phyloP scores from a whole-genome alignment of 805 yeast genomes.

The Yarrowia keelungensis region DNA sequence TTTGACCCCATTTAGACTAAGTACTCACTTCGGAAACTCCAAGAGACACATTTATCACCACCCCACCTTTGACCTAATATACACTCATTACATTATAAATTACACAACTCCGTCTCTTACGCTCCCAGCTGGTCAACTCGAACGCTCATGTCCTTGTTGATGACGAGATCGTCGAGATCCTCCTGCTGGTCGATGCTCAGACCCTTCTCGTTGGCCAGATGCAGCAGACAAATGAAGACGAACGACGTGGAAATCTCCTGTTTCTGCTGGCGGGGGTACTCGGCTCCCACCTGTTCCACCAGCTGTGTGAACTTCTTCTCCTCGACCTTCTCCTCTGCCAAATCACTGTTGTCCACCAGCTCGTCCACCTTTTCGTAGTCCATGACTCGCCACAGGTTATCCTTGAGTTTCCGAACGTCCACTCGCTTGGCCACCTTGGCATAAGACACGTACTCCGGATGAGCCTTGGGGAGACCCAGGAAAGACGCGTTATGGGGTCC shows the following conservation, averaged over 20 bases:
- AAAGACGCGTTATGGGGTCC: constrained; percentile 37
- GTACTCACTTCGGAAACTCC: no score
- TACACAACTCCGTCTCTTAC: not conserved
- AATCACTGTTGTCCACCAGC: constrained; percentile 26
- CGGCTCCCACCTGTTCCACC: constrained; percentile 57
- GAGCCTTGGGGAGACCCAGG: constrained; percentile 40
- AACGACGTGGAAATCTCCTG: constrained; percentile 82
- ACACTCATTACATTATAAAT: constrained; percentile 1
- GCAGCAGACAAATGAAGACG: constrained; percentile 82
- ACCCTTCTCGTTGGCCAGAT: constrained; percentile 87
- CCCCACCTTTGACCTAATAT: no score
- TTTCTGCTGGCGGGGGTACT: constrained; percentile 63
- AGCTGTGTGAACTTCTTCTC: constrained; percentile 55
- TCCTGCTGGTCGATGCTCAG: constrained; percentile 61
- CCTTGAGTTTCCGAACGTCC: constrained; percentile 74
- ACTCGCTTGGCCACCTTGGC: constrained; percentile 80
- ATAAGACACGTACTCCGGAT: constrained; percentile 56
- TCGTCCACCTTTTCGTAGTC: constrained; percentile 48
- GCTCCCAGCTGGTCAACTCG: constrained; percentile 32
- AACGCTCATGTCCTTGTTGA: constrained; percentile 43
- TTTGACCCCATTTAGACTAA: no score
- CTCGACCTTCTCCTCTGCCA: constrained; percentile 36
- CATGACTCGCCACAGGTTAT: constrained; percentile 70
- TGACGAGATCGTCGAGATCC: constrained; percentile 48
- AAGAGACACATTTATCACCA: no score